Conservation (phyloP, 176 grass and related monocot genomes). For the Typha latifolia region DNA sequence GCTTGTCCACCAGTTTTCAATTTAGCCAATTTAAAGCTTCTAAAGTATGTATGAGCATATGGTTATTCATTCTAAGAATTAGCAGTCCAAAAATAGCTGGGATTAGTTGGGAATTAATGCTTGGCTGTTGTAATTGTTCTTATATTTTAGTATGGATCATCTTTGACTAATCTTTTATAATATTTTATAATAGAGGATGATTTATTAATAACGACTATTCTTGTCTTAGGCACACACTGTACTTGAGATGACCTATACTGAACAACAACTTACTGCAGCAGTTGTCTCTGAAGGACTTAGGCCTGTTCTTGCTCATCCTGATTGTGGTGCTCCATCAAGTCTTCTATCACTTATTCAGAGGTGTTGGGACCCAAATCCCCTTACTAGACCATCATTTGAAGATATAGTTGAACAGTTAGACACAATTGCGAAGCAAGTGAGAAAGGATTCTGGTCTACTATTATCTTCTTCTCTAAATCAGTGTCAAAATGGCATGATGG, state of each 20-base stretch:
- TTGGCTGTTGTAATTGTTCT: too few species aligned
- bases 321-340: constrained; percentile 50
- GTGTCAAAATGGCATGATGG: constrained; percentile 28
- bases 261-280: constrained; percentile 81
- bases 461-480: constrained; percentile 19
- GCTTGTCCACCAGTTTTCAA: too few species aligned
- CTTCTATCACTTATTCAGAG: constrained; percentile 64
- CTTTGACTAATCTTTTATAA: too few species aligned
- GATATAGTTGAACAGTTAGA: constrained; percentile 52
- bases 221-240: constrained; percentile 81
- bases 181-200: too few species aligned
- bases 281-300: constrained; percentile 75
- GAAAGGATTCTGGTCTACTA: constrained; percentile 20
- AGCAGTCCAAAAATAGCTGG: too few species aligned
- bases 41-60: too few species aligned
- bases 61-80: too few species aligned
- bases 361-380: constrained; percentile 72
- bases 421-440: constrained; percentile 34
- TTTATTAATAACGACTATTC: background rate
- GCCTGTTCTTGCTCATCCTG: constrained; percentile 50
- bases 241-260: constrained; percentile 97
- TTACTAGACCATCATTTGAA: constrained; percentile 65
- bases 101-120: too few species aligned
- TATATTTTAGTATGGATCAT: too few species aligned
- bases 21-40: too few species aligned